phyloP scores from a whole-genome alignment of 1,139 yeast species.

The Scheffersomyces lignicola region DNA sequence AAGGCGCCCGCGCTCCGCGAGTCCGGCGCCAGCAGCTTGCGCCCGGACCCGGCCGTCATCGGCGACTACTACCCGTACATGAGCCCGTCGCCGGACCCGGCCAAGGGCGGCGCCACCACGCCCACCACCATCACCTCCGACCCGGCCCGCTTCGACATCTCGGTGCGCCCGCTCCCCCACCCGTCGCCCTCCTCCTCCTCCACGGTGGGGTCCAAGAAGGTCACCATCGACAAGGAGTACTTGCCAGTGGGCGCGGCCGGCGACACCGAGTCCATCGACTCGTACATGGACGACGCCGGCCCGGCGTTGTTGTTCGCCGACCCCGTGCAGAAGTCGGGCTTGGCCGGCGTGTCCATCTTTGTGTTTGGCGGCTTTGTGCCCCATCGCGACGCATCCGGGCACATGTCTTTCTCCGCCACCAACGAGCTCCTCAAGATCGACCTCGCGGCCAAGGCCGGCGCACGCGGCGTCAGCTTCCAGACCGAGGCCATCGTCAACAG shows the following conservation, averaged over 20 bases:
- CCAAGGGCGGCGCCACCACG: neutral
- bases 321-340: constrained; percentile 7
- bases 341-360: constrained; percentile 24
- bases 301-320: constrained; percentile 10
- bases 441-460: constrained; percentile 17
- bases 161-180: neutral
- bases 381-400: constrained; percentile 15
- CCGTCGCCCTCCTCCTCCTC: neutral
- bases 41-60: neutral
- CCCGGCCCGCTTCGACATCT: neutral
- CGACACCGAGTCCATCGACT: constrained; percentile 3
- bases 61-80: constrained; percentile 4
- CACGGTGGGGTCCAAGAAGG: constrained; percentile 1
- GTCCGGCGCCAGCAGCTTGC: constrained; percentile 2
- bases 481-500: constrained; percentile 23
- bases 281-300: constrained; percentile 5
- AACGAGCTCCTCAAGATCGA: constrained; percentile 41
- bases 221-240: neutral
- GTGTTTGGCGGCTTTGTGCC: constrained; percentile 43
- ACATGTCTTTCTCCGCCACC: constrained; percentile 29
- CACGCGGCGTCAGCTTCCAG: constrained; percentile 17
- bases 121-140: neutral
- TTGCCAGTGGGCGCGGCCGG: neutral
- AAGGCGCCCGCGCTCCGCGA: neutral
- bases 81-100: constrained; percentile 2